phyloP scores from a whole-genome alignment of 2,329 filamentous ascomycete species.

The Pleurostoma richardsiae region DNA sequence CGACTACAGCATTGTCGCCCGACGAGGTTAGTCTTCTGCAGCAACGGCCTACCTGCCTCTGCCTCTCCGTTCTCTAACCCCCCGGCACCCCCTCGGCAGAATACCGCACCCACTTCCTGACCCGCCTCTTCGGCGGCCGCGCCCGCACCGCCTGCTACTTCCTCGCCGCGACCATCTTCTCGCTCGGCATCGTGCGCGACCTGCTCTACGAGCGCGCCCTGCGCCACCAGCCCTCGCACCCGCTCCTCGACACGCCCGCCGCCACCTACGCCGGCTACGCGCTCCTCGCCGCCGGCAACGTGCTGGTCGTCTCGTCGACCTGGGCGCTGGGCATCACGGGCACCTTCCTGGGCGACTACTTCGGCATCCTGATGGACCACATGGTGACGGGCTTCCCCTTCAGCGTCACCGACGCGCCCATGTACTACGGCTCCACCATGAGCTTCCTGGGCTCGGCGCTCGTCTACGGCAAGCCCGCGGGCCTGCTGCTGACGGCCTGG shows the following conservation, averaged over 20 bases:
- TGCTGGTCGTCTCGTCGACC: conserved; percentile 83
- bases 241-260: conserved; percentile 58
- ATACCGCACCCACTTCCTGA: conserved; percentile 86
- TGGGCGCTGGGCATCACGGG: conserved; percentile 90
- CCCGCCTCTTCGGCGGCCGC: conserved; percentile 77
- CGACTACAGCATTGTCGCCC: conserved; percentile 66
- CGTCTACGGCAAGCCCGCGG: conserved; percentile 81
- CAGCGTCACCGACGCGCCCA: conserved; percentile 83
- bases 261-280: conserved; percentile 61
- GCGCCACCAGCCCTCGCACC: conserved; percentile 68
- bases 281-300: conserved; percentile 71
- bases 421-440: conserved; percentile 94
- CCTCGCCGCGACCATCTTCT: conserved; percentile 86
- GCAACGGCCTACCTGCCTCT: no score
- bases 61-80: conserved; percentile 5
- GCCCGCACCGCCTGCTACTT: conserved; percentile 80
- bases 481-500: conserved; percentile 67
- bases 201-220: conserved; percentile 82
- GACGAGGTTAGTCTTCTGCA: conserved; percentile 56
- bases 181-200: conserved; percentile 84
- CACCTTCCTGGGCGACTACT: conserved; percentile 97
- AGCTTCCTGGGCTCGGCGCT: conserved; percentile 87
- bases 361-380: conserved; percentile 93
- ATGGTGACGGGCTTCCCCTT: conserved; percentile 96
- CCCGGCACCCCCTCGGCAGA: conserved; percentile 38